Base-by-base conservation (phyloP, 78 protist species). In the Salpingoeca rosetta region DNA sequence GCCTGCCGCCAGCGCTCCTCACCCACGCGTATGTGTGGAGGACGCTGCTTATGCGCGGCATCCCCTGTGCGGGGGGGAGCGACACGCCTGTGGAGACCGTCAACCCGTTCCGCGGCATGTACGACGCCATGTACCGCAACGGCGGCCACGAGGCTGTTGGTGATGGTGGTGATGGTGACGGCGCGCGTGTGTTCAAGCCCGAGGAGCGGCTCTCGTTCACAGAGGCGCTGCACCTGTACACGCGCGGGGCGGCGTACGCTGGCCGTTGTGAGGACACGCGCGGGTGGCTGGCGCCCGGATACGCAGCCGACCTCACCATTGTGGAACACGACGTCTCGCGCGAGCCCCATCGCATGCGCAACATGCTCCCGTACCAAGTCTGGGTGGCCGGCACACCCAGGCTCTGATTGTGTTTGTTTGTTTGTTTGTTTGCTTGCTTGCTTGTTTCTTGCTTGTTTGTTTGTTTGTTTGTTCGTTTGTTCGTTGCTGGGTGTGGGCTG, bases 211-310 rank as follows among this genome's bases (percentile, higher is more conserved):
- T 77, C 7, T 22, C 36, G 7, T 77, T 77, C 42, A 17, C 7
- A 7, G 81, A 77, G 42, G 81, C 81, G 40, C 17, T 77, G 40
- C 42, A 77, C 81, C 40, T 77, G 56, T 77, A 77, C 17, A 77
- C 81, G 12, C 56, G 42, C 28, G 81, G 81, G 12, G 81, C 36
- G 28, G 81, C 81, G 36, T 77, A 77, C 17, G 81, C 81, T 24
- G 81, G 56, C 42, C 42, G 81, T 7, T 38, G 28, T 40, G 81
- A 77, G 42, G 36, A 77, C 36, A 7, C 36, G 81, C 81, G 40
- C 17, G 81, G 81, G 36, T 22, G 7, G 36, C 17, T 77, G 7
- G 81, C 40, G 42, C 36, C 7, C 28, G 42, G 42, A 7, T 77
- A 24, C 17, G 56, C 7, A 7, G 81, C 81, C 36, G 81, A 77